Evolutionary conservation across 1,284 basidiomycete species (phyloP), one percentile per base, ranked within the genome.

Genomic region (Nidula niveotomentosa): DNA sequence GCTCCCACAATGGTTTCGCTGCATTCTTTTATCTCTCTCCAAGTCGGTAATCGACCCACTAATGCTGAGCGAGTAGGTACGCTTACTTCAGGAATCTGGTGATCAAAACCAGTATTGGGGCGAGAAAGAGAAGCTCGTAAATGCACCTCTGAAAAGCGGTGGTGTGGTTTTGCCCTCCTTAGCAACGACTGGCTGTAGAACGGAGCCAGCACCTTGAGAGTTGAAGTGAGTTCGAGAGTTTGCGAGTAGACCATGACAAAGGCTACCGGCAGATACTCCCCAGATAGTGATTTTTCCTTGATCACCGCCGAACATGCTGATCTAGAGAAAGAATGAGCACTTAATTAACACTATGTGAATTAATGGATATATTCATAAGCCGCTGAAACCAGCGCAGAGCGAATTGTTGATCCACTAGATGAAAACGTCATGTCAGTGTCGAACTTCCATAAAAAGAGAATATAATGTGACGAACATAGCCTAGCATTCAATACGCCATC

Each of bases 101-200:
- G 72, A 53, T 79, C 70, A 58, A 72, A 81, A 0, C 23, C 58
- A 43, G 51, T 80, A 81, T 53, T 81, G 77, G 0, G 79, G 69
- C 0, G 78, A 55, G 59, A 70, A 79, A 0, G 68, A 63, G 0
- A 79, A 81, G 53, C 76, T 79, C 1, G 75, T 72, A 4, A 80
- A 78, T 1, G 76, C 79, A 9, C 56, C 68, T 50, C 65, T 65
- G 65, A 80, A 82, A 8, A 82, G 58, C 0, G 72, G 70, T 1
- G 78, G 79, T 7, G 54, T 55, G 0, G 72, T 75, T 8, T 64
- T 61, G 35, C 73, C 73, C 7, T 62, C 60, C 37, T 73, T 68
- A 4, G 75, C 74, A 30, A 75, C 57, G 9, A 74, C 55, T 17
- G 75, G 75, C 49, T 75, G 73, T 13, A 75, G 49, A 3, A 76